Evolutionary conservation across 192 early-diverging fungal genomes (phyloP).

Genomic region (Spinellus fusiger): DNA sequence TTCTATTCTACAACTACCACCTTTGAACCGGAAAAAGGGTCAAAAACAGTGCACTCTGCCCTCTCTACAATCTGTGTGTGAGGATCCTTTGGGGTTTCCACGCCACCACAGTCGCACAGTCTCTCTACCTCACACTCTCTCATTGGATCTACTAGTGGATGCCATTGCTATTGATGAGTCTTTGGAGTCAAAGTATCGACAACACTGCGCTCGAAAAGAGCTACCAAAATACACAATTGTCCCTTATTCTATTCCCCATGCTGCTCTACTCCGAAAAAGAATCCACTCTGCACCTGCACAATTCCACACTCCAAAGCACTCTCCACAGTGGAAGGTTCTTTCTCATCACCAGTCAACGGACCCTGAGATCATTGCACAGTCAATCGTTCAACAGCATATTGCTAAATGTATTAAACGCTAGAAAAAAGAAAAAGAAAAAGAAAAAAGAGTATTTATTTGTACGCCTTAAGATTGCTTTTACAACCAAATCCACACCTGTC

Average conservation of each 20-base stretch:
- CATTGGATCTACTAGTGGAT: not conserved
- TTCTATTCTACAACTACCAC: not conserved
- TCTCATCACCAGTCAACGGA: too few species aligned
- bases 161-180: not conserved
- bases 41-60: not conserved
- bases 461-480: not conserved
- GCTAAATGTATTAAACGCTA: not conserved
- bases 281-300: not conserved
- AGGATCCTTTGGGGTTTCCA: not conserved
- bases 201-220: not conserved
- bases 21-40: not conserved
- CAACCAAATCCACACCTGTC: not conserved
- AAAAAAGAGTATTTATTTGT: not conserved
- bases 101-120: not conserved
- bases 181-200: not conserved
- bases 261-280: not conserved
- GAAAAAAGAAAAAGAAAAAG: not conserved
- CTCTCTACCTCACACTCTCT: not conserved
- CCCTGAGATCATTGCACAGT: not conserved
- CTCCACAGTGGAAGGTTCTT: too few species aligned
- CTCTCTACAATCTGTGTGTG: not conserved
- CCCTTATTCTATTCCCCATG: not conserved
- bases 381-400: not conserved
- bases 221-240: too few species aligned
- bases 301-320: not conserved